phyloP scores from a whole-genome alignment of 1,284 basidiomycete species.

The Heliocybe sulcata region DNA sequence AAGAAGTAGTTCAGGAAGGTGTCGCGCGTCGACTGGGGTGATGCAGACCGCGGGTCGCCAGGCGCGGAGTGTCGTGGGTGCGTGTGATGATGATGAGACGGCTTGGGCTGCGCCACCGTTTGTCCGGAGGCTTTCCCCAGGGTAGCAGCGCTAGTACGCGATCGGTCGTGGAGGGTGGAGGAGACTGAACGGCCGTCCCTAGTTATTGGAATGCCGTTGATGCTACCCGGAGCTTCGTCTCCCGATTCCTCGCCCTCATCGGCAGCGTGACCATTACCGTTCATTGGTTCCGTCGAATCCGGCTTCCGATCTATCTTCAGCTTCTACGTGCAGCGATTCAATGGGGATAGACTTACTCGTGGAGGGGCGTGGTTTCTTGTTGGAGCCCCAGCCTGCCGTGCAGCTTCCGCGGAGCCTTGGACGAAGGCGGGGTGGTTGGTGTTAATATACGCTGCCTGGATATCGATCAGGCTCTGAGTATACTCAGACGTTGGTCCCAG shows the following conservation, averaged over 20 bases:
- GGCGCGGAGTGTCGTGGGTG: slow-evolving; percentile 23
- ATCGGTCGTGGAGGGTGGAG: slow-evolving; percentile 72
- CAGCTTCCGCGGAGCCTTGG: slow-evolving; percentile 56
- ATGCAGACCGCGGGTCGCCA: slow-evolving; percentile 17
- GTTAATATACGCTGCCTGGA: slow-evolving; percentile 99
- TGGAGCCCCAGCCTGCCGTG: slow-evolving; percentile 28
- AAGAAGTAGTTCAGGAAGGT: slow-evolving; percentile 96
- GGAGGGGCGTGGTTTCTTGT: slow-evolving; percentile 33
- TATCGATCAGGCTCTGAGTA: slow-evolving; percentile 91
- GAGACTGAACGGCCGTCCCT: slow-evolving; percentile 73
- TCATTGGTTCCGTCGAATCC: slow-evolving; percentile 46
- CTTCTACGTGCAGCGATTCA: background rate
- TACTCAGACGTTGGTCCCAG: slow-evolving; percentile 96
- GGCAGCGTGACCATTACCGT: slow-evolving; percentile 39
- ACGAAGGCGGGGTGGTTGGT: slow-evolving; percentile 95
- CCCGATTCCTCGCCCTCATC: slow-evolving; percentile 53
- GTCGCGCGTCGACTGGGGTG: slow-evolving; percentile 53
- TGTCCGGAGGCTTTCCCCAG: slow-evolving; percentile 9
- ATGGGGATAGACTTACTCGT: slow-evolving; percentile 37
- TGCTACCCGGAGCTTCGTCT: slow-evolving; percentile 37
- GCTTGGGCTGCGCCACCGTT: slow-evolving; percentile 13
- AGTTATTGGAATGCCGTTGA: slow-evolving; percentile 41
- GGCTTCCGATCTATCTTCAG: slow-evolving; percentile 31
- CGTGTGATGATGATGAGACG: slow-evolving; percentile 24
- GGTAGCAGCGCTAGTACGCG: slow-evolving; percentile 24